Evolutionary conservation across 495 filamentous ascomycete species (phyloP), one percentile per base, ranked within the genome.

Genomic region (Haplographium delicatum): DNA sequence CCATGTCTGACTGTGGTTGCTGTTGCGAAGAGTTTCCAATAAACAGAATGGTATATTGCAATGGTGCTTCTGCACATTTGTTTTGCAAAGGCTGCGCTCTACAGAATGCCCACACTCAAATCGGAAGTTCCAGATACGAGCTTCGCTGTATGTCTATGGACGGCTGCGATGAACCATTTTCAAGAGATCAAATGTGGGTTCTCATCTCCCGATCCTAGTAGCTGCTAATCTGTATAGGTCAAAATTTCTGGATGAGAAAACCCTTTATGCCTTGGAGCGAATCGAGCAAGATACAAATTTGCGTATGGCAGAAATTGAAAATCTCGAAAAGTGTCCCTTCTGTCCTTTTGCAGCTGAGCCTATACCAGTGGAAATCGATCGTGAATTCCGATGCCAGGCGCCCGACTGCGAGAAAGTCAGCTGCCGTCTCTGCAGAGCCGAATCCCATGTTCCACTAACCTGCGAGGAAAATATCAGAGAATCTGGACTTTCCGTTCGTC

Each of bases 311-410:
- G 75, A 76, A 10, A 74, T 88, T 39, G 77, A 85, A 24, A 76
- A 78, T 34, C 76, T 89, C 33, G 82, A 72, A 47, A 75, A 66
- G 5, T 95, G 89, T 54, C 89, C 89, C 1, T 91, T 91, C 63
- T 95, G 89, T 64, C 80, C 84, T 22, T 94, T 79, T 66, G 87
- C 85, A 31, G 86, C 80, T 9, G 82, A 88, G 22, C 84, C 77
- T 53, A 71, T 70, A 13, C 83, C 89, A 0, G 64, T 81, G 8
- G 80, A 85, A n/a, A 68, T 76, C 9, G 78, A 93, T 66, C 81
- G 73, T 47, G 85, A 91, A 57, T 94, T 95, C 47, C 69, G 72
- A 4, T 95, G 89, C 62, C 64, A 74, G 13, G 84, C 81, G 44
- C 72, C 78, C 0, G 72, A 76, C 4, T 95, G 89, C 58, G 70